These are phyloP conservation scores for Phytophthora boehmeriae DNA, from an alignment of 352 stramenopile species.

Conservation along the genomic window DNA sequence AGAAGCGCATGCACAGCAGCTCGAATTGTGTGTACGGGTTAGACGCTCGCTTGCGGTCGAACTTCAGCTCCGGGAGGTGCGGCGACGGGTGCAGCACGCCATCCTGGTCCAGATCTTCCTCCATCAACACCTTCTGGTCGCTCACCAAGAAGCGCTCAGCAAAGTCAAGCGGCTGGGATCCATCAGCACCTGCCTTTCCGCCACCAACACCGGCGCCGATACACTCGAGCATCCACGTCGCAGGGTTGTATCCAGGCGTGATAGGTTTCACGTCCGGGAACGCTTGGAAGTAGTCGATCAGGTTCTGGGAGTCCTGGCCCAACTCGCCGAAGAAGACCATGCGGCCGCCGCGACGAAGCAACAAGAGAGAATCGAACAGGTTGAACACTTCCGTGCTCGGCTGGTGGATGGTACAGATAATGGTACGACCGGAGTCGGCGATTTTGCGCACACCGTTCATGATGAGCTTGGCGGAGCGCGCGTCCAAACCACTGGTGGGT, in stretches of 20 bases:
- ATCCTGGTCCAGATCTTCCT: conserved; percentile 50
- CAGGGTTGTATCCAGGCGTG: conserved; percentile 84
- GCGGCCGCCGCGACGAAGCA: conserved; percentile 67
- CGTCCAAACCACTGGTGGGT: conserved; percentile 89
- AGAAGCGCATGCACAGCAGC: conserved; percentile 59
- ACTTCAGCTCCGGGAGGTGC: conserved; percentile 45
- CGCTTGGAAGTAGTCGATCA: conserved; percentile 64
- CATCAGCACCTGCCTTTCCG: neutral
- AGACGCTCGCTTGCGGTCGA: conserved; percentile 43
- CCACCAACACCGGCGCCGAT: conserved; percentile 58
- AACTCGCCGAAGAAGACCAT: conserved; percentile 69
- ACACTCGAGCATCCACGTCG: conserved; percentile 90
- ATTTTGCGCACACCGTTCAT: conserved; percentile 91
- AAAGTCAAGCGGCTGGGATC: conserved; percentile 32
- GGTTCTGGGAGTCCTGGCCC: conserved; percentile 39
- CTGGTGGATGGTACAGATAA: conserved; percentile 95
- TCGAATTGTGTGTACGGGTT: conserved; percentile 30
- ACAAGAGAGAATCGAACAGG: conserved; percentile 86
- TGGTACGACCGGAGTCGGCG: conserved; percentile 66
- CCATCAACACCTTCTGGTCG: conserved; percentile 36
- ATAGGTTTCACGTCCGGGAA: conserved; percentile 54
- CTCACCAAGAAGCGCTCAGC: conserved; percentile 45
- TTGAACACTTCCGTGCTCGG: conserved; percentile 88
- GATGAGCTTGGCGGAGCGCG: conserved; percentile 83
- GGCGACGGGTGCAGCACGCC: conserved; percentile 40